Conservation (phyloP, 2,329 filamentous ascomycete species). For the Colletotrichum nymphaeae region DNA sequence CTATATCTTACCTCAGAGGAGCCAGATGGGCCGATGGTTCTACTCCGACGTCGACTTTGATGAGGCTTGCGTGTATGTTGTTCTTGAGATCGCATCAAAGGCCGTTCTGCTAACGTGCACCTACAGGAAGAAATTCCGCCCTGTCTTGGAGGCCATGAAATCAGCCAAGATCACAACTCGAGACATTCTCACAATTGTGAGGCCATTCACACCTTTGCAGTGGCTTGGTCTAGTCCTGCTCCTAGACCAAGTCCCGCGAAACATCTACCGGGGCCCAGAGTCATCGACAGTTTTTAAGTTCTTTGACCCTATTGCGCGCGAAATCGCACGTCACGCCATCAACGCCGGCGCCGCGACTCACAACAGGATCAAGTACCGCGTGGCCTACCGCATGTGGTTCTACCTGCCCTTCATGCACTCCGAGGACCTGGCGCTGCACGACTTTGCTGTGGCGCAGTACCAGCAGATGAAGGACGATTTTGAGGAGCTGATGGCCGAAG, state of each 20-base stretch:
- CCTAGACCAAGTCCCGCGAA: slow-evolving; percentile 72
- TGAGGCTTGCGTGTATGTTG: slow-evolving; percentile 47
- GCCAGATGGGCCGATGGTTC: slow-evolving; percentile 49
- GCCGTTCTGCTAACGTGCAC: neutral
- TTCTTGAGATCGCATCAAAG: too few species aligned
- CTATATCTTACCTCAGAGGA: slow-evolving; percentile 40
- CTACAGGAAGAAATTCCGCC: slow-evolving; percentile 45
- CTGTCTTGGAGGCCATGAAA: slow-evolving; percentile 48
- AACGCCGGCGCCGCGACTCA: slow-evolving; percentile 43
- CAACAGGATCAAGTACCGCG: slow-evolving; percentile 46
- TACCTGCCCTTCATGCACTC: slow-evolving; percentile 71
- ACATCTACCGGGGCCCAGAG: slow-evolving; percentile 66
- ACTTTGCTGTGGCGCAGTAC: slow-evolving; percentile 47
- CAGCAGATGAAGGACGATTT: slow-evolving; percentile 47
- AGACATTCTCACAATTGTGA: slow-evolving; percentile 43
- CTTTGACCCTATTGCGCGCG: slow-evolving; percentile 66
- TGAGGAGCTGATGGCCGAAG: slow-evolving; percentile 43
- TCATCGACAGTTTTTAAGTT: slow-evolving; percentile 58
- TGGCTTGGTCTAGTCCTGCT: slow-evolving; percentile 66
- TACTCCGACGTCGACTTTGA: slow-evolving; percentile 48
- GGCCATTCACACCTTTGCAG: slow-evolving; percentile 44
- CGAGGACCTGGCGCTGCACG: slow-evolving; percentile 60
- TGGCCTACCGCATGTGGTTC: slow-evolving; percentile 64
- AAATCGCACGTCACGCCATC: slow-evolving; percentile 52
- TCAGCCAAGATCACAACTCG: slow-evolving; percentile 40